A percentile compares a stretch with the other conserved stretches of the same genome.
Evolutionary conservation across 371 early-diverging fungal genomes (phyloP).

Genomic region (Mortierella sp.): DNA sequence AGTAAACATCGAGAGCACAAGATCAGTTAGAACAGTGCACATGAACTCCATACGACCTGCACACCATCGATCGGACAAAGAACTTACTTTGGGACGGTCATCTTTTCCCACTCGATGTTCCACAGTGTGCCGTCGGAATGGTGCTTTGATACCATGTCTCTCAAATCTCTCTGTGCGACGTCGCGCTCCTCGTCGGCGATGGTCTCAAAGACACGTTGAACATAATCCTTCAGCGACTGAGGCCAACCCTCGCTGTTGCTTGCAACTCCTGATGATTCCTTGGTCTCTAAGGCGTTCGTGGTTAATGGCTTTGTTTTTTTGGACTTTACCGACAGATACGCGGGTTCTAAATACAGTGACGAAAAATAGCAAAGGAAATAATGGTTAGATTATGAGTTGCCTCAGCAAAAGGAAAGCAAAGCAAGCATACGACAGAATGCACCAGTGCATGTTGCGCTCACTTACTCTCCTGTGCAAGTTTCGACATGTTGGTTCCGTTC

Average conservation of each 20-base stretch:
- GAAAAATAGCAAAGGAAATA: not conserved
- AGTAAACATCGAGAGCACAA: not conserved
- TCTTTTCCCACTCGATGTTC: conserved; percentile 75
- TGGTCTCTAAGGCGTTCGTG: conserved; percentile 47
- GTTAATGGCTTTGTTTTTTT: conserved; percentile 53
- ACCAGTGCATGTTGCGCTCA: not conserved
- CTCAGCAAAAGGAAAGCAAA: not conserved
- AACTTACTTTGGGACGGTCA: conserved; percentile 74
- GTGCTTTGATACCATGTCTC: conserved; percentile 67
- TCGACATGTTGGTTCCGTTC: conserved; percentile 24
- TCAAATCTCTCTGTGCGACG: conserved; percentile 67
- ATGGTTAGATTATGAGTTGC: not conserved
- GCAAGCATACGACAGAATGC: not conserved
- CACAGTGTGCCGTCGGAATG: conserved; percentile 66
- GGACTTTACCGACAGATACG: conserved; percentile 55
- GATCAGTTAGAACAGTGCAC: not conserved
- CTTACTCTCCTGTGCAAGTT: conserved; percentile 35
- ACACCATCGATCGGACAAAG: not conserved
- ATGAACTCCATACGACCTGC: not conserved
- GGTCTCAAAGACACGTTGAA: conserved; percentile 69
- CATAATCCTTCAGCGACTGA: conserved; percentile 67
- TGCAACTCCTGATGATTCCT: conserved; percentile 14
- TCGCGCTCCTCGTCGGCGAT: conserved; percentile 66
- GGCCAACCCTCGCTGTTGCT: conserved; percentile 38
- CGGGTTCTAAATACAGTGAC: conserved; percentile 26